Percentiles rank a stretch among this genome's conserved stretches.
Conservation (phyloP, 176 grass and related monocot species). For the Zea mays region Zm-B73-REFERENCE-NAM-5.0 NC_050098.1:226460501-226461000, state of each 20-base stretch:
- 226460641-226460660: constrained; percentile 51
- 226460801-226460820: no score
- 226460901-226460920: no score
- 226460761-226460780: neutral
- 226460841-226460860: no score
- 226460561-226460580: constrained; percentile 52
- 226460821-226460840: no score
- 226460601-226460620: constrained; percentile 50
- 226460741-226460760: neutral
- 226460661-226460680: constrained; percentile 39
- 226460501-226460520: no score
- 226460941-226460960: no score
- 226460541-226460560: constrained; percentile 45
- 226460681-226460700: constrained; percentile 26
- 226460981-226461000: no score
- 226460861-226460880: no score
- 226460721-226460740: neutral
- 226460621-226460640: constrained; percentile 64
- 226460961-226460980: no score
- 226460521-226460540: constrained; percentile 42
- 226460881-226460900: no score
- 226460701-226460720: neutral
- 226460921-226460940: no score
- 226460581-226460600: constrained; percentile 47
- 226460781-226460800: neutral